These are phyloP conservation scores for Chaetomium sp. DNA, from an alignment of 2,329 filamentous ascomycete species.

Conservation along the genomic window DNA sequence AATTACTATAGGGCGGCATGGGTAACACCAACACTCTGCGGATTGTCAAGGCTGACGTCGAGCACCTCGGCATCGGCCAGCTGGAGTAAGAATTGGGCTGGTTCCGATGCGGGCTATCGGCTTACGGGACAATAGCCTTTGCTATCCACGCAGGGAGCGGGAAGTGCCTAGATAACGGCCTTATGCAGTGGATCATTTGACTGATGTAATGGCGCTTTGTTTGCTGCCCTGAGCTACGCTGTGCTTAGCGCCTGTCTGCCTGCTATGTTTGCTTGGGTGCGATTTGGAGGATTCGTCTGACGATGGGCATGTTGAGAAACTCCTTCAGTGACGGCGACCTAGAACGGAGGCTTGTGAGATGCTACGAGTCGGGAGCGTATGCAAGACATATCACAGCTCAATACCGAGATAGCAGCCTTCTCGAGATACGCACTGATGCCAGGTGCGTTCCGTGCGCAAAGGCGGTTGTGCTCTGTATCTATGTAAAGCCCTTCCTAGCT, in stretches of 20 bases:
- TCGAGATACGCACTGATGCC: too few relatives aligned
- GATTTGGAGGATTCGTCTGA: too few relatives aligned
- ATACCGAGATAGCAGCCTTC: too few relatives aligned
- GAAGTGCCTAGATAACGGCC: neutral
- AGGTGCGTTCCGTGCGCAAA: too few relatives aligned
- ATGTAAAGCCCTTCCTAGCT: too few relatives aligned
- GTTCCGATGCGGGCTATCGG: neutral
- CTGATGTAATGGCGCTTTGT: neutral
- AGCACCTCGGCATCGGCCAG: conserved; percentile 52
- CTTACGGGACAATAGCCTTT: neutral
- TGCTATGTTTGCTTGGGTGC: too few relatives aligned
- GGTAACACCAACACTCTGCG: conserved; percentile 81
- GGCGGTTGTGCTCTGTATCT: too few relatives aligned
- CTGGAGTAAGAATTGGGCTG: conserved; percentile 9
- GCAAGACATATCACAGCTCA: too few relatives aligned
- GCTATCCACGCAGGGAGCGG: neutral
- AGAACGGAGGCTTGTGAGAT: too few relatives aligned
- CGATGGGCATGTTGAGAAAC: too few relatives aligned
- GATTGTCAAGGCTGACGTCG: conserved; percentile 55
- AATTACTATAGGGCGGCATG: conserved; percentile 57
- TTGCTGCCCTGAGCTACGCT: neutral
- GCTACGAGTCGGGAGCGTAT: too few relatives aligned
- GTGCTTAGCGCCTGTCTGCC: neutral
- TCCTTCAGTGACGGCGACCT: too few relatives aligned
- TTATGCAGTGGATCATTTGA: conserved; percentile 8